A percentile compares a stretch with the other conserved stretches of the same genome.
Conservation (phyloP, 176 grass and related monocot species). For the Tillandsia fasciculata region DNA sequence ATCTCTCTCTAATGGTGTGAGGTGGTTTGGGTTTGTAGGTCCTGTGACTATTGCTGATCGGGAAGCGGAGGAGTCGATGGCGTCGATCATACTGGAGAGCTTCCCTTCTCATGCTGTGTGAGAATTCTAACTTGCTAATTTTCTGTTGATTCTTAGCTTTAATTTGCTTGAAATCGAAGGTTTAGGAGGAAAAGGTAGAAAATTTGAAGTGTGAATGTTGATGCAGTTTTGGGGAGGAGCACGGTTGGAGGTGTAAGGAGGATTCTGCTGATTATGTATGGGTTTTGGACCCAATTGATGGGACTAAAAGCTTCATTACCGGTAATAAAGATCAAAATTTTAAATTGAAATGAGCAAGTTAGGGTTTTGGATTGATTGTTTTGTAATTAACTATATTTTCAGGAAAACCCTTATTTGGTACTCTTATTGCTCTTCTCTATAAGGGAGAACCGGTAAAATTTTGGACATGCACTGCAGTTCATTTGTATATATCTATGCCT, state of each 20-base stretch:
- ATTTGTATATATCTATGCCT: background rate
- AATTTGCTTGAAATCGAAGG: background rate
- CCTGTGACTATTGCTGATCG: conserved; percentile 86
- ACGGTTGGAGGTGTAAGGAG: conserved; percentile 64
- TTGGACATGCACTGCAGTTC: background rate
- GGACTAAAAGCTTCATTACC: conserved; percentile 91
- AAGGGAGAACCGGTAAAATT: conserved; percentile 67
- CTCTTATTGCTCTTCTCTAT: conserved; percentile 66
- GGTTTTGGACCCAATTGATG: conserved; percentile 92
- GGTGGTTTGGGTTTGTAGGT: conserved; percentile 27
- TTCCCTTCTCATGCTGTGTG: conserved; percentile 79
- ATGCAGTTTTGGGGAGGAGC: conserved; percentile 81
- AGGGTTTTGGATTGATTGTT: background rate
- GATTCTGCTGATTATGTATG: conserved; percentile 73
- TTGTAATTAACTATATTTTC: conserved; percentile 8
- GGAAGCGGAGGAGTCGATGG: conserved; percentile 88
- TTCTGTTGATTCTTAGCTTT: no score
- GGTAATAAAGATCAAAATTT: conserved; percentile 25
- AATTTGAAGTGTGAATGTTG: background rate
- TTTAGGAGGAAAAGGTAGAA: background rate
- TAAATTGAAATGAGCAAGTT: background rate
- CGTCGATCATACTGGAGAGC: conserved; percentile 54
- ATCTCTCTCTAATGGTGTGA: background rate
- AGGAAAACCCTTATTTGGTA: conserved; percentile 93
- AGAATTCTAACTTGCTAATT: conserved; percentile 11